These are phyloP conservation scores for Triangularia setosa DNA, from an alignment of 2,329 filamentous ascomycete species.

Conservation along the genomic window DNA sequence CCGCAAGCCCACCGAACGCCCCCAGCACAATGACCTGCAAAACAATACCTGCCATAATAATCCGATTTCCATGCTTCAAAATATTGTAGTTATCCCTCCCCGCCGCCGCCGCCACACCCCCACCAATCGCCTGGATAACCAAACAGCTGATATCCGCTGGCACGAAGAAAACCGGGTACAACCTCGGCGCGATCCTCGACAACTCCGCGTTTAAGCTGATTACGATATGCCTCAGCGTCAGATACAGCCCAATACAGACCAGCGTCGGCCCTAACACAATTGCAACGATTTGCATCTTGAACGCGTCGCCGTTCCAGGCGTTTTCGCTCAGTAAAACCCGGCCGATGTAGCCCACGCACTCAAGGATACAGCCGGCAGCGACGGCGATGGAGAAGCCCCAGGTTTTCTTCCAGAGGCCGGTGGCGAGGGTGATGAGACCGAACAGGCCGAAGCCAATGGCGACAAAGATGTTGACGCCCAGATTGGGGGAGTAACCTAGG, in stretches of 20 bases:
- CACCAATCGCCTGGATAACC: constrained; percentile 56
- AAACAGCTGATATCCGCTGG: constrained; percentile 57
- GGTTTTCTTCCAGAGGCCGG: constrained; percentile 49
- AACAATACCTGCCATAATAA: constrained; percentile 52
- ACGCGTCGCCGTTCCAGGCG: constrained; percentile 51
- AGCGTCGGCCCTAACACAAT: constrained; percentile 58
- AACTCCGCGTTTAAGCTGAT: constrained; percentile 44
- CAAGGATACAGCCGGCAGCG: constrained; percentile 47
- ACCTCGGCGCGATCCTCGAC: constrained; percentile 46
- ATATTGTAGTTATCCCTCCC: constrained; percentile 34
- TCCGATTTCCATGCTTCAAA: constrained; percentile 44
- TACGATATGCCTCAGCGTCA: constrained; percentile 58
- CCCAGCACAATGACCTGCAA: constrained; percentile 51
- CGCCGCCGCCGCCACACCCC: constrained; percentile 51
- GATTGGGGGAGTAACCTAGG: constrained; percentile 54
- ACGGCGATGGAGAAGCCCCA: constrained; percentile 53
- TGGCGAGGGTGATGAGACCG: constrained; percentile 38
- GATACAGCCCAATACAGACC: constrained; percentile 60
- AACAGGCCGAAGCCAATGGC: constrained; percentile 46
- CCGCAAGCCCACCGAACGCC: constrained; percentile 41
- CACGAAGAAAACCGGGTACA: constrained; percentile 55
- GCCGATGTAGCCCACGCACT: constrained; percentile 51
- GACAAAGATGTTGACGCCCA: constrained; percentile 53
- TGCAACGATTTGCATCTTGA: constrained; percentile 56
- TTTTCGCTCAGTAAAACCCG: constrained; percentile 48